Base-by-base conservation (phyloP, 768 basidiomycete genomes). In the Rhodotorula babjevae region DNA sequence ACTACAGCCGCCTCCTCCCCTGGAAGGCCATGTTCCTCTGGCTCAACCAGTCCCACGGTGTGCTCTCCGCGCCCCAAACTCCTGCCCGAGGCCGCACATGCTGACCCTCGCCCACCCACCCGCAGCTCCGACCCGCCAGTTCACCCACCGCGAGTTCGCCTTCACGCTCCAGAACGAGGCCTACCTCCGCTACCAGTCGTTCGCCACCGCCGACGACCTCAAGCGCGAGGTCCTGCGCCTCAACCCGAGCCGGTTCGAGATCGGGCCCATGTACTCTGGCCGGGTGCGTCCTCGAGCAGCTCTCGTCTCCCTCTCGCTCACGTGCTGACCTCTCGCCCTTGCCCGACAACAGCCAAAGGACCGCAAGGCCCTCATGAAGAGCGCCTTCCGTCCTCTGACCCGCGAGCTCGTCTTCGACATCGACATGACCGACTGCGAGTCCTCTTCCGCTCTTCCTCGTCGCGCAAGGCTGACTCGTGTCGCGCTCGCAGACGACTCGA, bases 331-430 rank as follows among this genome's bases (percentile, higher is more conserved):
- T 2, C 25, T 18, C 1, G n/a, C 25, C 29, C 27, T 27, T 15
- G 31, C 25, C 46, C 61, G 25, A 23, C 46, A 67, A 8, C 79
- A 96, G 92, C 95, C 95, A 6, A 85, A 87, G 78, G 95, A 97
- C 83, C 90, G 87, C 80, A 94, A 94, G 79, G 89, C 90, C 0
- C 84, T 92, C 25, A 87, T 87, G 19, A 83, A 88, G n/a, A 82
- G 83, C 4, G 85, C 84, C 1, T 88, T 97, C 76, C 84, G 85
- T 57, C 93, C 96, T 0, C 80, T 86, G 47, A 86, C 87, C 74
- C 89, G 96, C 69, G 96, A 98, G 80, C 88, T 99, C 56, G 95
- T 98, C 1, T 96, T 99, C 80, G 96, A 99, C 87, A 97, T 99
- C 80, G 96, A 99, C 82, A 97, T 99, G 96, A 95, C 96, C 25